Percentiles rank a stretch among this genome's conserved stretches.
These are phyloP conservation scores for Teratosphaeria epicoccoides DNA, from an alignment of 2,329 filamentous ascomycete genomes.

Conservation along the genomic window DNA sequence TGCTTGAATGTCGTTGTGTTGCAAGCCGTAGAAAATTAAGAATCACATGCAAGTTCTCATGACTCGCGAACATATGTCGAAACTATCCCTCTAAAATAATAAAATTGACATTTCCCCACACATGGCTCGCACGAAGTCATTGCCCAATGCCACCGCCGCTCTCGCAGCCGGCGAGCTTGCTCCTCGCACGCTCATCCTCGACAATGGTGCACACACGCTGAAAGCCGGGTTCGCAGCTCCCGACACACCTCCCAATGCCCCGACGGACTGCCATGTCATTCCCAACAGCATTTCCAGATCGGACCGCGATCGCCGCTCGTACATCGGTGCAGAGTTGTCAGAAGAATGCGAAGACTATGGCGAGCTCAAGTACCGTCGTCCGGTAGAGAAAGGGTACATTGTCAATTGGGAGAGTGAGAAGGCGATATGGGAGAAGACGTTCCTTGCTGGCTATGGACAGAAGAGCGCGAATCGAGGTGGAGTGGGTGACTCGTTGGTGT, in stretches of 20 bases:
- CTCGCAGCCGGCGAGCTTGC: constrained; percentile 8
- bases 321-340: constrained; percentile 63
- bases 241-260: constrained; percentile 23
- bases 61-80: background rate
- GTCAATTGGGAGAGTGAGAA: constrained; percentile 96
- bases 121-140: constrained; percentile 8
- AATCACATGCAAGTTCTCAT: constrained; percentile 1
- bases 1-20: background rate
- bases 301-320: constrained; percentile 65
- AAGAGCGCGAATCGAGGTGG: constrained; percentile 21
- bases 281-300: constrained; percentile 79
- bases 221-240: constrained; percentile 66
- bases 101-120: background rate
- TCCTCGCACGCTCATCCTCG: constrained; percentile 62
- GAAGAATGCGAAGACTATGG: constrained; percentile 76
- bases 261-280: constrained; percentile 53
- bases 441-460: constrained; percentile 47
- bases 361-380: constrained; percentile 74
- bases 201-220: constrained; percentile 85
- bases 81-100: background rate
- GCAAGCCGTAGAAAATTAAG: background rate
- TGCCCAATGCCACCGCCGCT: background rate
- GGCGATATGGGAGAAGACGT: constrained; percentile 87
- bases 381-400: constrained; percentile 87
- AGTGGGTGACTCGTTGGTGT: constrained; percentile 28